Evolutionary conservation across 768 basidiomycete species (phyloP).

Genomic region (Fistulinella prunicolor): DNA sequence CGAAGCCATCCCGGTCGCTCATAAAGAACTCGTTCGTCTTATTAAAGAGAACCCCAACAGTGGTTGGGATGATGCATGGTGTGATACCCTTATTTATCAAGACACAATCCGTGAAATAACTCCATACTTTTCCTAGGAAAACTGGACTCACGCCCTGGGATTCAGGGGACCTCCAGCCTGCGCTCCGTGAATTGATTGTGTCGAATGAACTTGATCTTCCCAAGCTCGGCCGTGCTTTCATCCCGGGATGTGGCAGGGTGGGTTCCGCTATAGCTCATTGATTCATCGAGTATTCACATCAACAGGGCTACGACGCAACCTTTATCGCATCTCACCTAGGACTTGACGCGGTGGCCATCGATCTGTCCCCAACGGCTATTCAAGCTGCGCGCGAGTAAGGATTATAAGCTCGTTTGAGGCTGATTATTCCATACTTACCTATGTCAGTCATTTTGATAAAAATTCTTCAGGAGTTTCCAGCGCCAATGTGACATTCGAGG

Average conservation of each 20-base stretch:
- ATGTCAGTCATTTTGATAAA: slow-evolving; percentile 1
- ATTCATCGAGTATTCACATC: slow-evolving; percentile 1
- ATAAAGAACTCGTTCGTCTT: slow-evolving; percentile 6
- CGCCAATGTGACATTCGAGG: slow-evolving; percentile 21
- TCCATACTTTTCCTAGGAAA: slow-evolving; percentile 35
- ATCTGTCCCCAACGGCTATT: slow-evolving; percentile 17
- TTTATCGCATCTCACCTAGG: slow-evolving; percentile 16
- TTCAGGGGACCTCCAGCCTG: slow-evolving; percentile 49
- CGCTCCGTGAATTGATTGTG: slow-evolving; percentile 50
- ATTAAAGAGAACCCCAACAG: slow-evolving; percentile 11
- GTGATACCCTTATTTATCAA: not conserved
- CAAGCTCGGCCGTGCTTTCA: slow-evolving; percentile 40
- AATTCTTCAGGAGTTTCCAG: not conserved
- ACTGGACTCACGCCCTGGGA: slow-evolving; percentile 63
- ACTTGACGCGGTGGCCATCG: slow-evolving; percentile 18
- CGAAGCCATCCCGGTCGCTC: no score
- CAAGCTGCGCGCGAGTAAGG: slow-evolving; percentile 21
- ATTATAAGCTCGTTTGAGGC: not conserved
- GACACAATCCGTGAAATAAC: not conserved
- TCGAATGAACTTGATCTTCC: slow-evolving; percentile 46
- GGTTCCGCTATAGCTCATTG: not conserved
- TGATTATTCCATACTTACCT: not conserved
- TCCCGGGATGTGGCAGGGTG: slow-evolving; percentile 58
- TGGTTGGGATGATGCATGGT: slow-evolving; percentile 26
- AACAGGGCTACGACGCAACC: slow-evolving; percentile 19